phyloP scores from a whole-genome alignment of 306 rosid genomes.

The Lathyrus sativus region DNA sequence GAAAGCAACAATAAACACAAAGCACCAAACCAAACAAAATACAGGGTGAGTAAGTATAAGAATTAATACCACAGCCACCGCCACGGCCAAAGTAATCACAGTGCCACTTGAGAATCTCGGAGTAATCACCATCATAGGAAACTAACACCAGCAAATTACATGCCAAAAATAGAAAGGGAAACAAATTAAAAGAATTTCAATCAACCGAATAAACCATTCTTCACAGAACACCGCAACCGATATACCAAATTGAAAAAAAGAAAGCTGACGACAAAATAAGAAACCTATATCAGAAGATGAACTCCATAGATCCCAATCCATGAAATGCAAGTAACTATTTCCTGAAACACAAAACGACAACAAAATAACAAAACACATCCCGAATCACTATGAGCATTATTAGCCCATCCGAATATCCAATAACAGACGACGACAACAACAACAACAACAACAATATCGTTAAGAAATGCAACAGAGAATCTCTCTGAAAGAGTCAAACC shows the following conservation, averaged over 20 bases:
- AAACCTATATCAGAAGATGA: conserved; percentile 60
- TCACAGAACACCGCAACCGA: conserved; percentile 10
- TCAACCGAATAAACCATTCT: conserved; percentile 5
- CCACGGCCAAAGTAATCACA: conserved; percentile 54
- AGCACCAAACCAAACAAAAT: conserved; percentile 7
- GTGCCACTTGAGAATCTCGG: conserved; percentile 47
- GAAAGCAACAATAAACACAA: conserved; percentile 15
- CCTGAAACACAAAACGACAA: conserved; percentile 47
- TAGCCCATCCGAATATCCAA: background rate
- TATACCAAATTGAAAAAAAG: background rate
- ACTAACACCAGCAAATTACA: conserved; percentile 44
- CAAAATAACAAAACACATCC: background rate
- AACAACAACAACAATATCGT: background rate
- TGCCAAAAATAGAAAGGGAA: conserved; percentile 17
- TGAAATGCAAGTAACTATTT: conserved; percentile 39
- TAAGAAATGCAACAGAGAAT: background rate
- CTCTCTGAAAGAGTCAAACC: background rate
- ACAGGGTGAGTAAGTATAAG: conserved; percentile 8
- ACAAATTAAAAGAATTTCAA: conserved; percentile 7
- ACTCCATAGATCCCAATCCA: conserved; percentile 78
- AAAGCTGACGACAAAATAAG: background rate
- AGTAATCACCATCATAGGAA: conserved; percentile 37
- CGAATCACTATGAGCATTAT: background rate
- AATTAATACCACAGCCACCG: conserved; percentile 51
- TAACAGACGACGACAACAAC: background rate